Base-by-base conservation (phyloP, 202 grass and related monocot species). In the Setaria viridis region DNA sequence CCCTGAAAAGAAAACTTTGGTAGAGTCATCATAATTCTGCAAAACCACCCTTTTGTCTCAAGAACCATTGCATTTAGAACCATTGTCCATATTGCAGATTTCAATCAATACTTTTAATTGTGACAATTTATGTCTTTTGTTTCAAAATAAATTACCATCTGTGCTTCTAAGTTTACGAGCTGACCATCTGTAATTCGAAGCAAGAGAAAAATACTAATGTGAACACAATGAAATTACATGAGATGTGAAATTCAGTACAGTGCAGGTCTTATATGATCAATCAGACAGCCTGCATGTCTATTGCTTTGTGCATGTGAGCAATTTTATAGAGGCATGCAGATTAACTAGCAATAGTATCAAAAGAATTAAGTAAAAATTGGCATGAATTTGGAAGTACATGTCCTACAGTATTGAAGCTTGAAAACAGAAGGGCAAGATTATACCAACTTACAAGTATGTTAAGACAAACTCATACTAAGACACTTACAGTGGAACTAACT, bases 1-100 rank as follows among this genome's bases (percentile, higher is more conserved):
- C 59, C 35, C 30, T 79, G 37, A 72, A 83, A 88, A 70, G 55
- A 84, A 73, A 73, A 46, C 32, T 74, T 77, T 67, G 58, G 79
- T 11, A 33, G 16, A 33, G 16, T 78, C 58, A 70, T 63, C 2
- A 5, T 64, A 51, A 76, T 77, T 50, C 71, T 71, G 71, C 17
- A 33, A 48, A 81, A 58, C 64, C 72, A 45, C 54, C 35, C 9
- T 58, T 69, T 53, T 79, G 20, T 55, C 67, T 64, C 46, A 50
- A 25, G 21, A 80, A 74, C 46, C 77, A 29, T 14, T 85, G 30
- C 11, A 33, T 69, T 77, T 69, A 58, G n/a, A 85, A 69, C 45
- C 14, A 60, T 43, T 51, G 33, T 69, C 35, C 16, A 58, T 43
- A 68, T 47, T 46, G 2, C 62, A 68, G 2, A 46, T 46, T 34